Conservation (phyloP, 768 basidiomycete species). For the Trametes cinnabarina region DNA sequence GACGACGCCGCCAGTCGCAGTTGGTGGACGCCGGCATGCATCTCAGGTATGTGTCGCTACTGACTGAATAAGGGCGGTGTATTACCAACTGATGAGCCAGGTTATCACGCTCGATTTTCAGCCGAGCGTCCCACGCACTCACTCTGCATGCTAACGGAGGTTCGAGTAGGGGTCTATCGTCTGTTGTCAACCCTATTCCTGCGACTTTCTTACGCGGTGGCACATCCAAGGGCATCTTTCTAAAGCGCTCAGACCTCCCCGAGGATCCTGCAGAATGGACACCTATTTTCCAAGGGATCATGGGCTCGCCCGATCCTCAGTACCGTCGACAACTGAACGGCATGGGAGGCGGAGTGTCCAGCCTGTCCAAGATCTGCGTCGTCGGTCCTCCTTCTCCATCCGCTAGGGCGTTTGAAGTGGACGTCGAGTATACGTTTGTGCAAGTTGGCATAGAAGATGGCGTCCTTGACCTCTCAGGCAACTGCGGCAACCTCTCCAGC, state of each 20-base stretch:
- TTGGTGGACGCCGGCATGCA: too few relatives aligned
- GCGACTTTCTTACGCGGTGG: constrained; percentile 65
- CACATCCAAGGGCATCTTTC: constrained; percentile 75
- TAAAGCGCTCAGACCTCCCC: constrained; percentile 56
- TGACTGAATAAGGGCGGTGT: too few relatives aligned
- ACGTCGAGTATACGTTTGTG: constrained; percentile 71
- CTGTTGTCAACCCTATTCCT: constrained; percentile 32
- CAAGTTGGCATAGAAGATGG: constrained; percentile 54
- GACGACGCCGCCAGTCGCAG: too few relatives aligned
- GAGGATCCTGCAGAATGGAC: constrained; percentile 49
- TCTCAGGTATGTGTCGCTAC: too few relatives aligned
- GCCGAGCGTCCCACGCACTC: neutral
- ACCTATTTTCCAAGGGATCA: constrained; percentile 63
- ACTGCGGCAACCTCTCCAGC: constrained; percentile 73
- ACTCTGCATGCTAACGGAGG: neutral
- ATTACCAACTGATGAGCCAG: too few relatives aligned
- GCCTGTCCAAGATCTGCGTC: constrained; percentile 71
- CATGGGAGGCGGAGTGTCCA: constrained; percentile 78
- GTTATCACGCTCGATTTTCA: neutral
- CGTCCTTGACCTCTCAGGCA: constrained; percentile 65
- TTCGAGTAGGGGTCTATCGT: neutral
- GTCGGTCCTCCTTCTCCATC: constrained; percentile 49
- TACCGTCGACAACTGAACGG: constrained; percentile 73
- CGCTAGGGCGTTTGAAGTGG: constrained; percentile 44
- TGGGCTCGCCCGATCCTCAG: constrained; percentile 78